Conservation (phyloP, 2,329 filamentous ascomycete species). For the Cytospora chrysosperma region DNA sequence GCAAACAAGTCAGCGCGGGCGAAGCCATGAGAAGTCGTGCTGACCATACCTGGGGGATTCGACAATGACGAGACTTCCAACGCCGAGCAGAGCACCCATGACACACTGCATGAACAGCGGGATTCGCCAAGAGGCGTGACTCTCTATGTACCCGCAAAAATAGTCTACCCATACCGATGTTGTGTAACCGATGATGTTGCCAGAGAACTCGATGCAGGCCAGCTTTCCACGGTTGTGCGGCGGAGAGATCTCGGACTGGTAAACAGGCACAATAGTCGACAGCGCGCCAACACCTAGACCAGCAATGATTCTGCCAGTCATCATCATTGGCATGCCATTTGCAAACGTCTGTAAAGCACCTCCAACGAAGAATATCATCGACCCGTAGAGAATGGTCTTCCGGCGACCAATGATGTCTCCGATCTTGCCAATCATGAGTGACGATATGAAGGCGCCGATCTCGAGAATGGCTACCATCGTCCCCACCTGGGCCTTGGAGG, state of each 20-base stretch:
- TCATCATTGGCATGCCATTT: slow-evolving; percentile 86
- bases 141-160: slow-evolving; percentile 87
- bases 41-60: slow-evolving; percentile 80
- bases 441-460: slow-evolving; percentile 88
- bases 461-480: slow-evolving; percentile 98
- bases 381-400: slow-evolving; percentile 90
- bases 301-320: slow-evolving; percentile 76
- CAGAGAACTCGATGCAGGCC: slow-evolving; percentile 96
- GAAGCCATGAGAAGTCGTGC: slow-evolving; percentile 13
- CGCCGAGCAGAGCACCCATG: slow-evolving; percentile 82
- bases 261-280: slow-evolving; percentile 89
- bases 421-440: slow-evolving; percentile 79
- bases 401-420: slow-evolving; percentile 90
- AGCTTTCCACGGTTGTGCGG: slow-evolving; percentile 94
- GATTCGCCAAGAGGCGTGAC: slow-evolving; percentile 83
- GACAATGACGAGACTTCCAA: slow-evolving; percentile 89
- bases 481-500: slow-evolving; percentile 81
- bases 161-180: slow-evolving; percentile 99
- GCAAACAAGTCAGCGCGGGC: slow-evolving; percentile 32
- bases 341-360: slow-evolving; percentile 83
- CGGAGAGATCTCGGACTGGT: slow-evolving; percentile 93
- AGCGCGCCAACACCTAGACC: slow-evolving; percentile 85
- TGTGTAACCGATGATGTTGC: slow-evolving; percentile 93
- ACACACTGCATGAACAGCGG: slow-evolving; percentile 90
- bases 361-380: slow-evolving; percentile 80